Evolutionary conservation across 164 flowering plant genomes (phyloP), one percentile per base, ranked within the genome.

Genomic region (Magnolia sinica): DNA sequence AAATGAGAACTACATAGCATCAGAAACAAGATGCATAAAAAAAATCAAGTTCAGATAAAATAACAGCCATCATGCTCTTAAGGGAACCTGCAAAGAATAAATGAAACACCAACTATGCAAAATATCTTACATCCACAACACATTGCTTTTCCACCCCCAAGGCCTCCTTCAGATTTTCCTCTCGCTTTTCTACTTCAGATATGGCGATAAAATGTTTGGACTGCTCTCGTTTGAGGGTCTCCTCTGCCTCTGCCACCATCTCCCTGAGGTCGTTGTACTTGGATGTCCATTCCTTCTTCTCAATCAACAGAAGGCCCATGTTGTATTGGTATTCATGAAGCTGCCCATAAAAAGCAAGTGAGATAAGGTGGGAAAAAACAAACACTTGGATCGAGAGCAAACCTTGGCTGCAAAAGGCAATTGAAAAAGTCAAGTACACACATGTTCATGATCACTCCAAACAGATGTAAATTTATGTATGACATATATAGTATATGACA

Each of bases 281-380:
- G 5, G 87, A 77, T 64, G 83, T 75, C 95, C 93, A 92, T 51
- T 91, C 93, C 69, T 90, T 88, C 81, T 94, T 93, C 87, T 94
- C 99, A 51, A 94, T 89, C 76, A 96, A 77, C 19, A 96, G 92
- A 76, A 92, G 89, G 45, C 99, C 99, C 98, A 96, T 93, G 76
- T 86, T 92, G 75, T 93, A 85, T 69, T 96, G 99, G 80, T 96
- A 96, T 65, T 92, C 93, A 81, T 71, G 81, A 52, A 96, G 92
- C 98, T 96, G 89, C 80, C 23, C 68, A 76, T 29, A 80, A 70
- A 51, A n/a, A 52, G 55, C 74, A 6, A 2, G 50, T n/a, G 23
- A 76, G 45, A 70, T 63, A 24, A 65, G 52, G 22, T 23, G 69
- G 50, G 2, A 9, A 8, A 50, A n/a, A 29, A 6, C 55, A 2